phyloP scores from a whole-genome alignment of 2,329 filamentous ascomycete species.

The Xylariaceae sp. region DNA sequence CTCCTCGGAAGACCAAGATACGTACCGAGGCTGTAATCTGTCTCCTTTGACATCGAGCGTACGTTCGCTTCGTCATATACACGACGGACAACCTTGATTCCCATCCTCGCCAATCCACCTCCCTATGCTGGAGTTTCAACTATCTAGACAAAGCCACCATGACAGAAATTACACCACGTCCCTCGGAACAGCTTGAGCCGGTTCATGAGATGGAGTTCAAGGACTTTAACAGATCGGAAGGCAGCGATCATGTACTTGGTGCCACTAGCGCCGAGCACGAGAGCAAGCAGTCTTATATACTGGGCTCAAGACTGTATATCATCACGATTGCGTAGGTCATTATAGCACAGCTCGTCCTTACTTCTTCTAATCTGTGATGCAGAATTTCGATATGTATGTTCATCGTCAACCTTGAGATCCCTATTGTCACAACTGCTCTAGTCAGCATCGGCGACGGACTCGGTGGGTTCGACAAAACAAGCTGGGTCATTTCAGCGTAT shows the following conservation, averaged over 20 bases:
- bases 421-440: conserved; percentile 6
- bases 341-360: neutral
- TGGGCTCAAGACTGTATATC: neutral
- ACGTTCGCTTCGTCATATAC: too few relatives aligned
- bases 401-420: conserved; percentile 4
- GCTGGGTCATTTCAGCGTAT: conserved; percentile 7
- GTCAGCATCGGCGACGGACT: conserved; percentile 5
- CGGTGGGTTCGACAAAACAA: conserved; percentile 2
- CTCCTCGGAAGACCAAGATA: too few relatives aligned
- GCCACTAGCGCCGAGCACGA: neutral
- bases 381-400: neutral
- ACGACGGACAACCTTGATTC: too few relatives aligned
- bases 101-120: too few relatives aligned
- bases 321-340: neutral
- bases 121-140: too few relatives aligned
- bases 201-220: too few relatives aligned
- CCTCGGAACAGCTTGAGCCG: too few relatives aligned
- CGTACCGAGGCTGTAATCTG: too few relatives aligned
- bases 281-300: neutral
- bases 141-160: too few relatives aligned
- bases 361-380: neutral
- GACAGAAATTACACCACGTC: too few relatives aligned
- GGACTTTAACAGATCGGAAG: neutral
- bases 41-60: too few relatives aligned
- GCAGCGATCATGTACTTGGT: neutral